Conservation (phyloP, 1,139 yeast genomes). For the Candida pseudoviswanathii region DNA sequence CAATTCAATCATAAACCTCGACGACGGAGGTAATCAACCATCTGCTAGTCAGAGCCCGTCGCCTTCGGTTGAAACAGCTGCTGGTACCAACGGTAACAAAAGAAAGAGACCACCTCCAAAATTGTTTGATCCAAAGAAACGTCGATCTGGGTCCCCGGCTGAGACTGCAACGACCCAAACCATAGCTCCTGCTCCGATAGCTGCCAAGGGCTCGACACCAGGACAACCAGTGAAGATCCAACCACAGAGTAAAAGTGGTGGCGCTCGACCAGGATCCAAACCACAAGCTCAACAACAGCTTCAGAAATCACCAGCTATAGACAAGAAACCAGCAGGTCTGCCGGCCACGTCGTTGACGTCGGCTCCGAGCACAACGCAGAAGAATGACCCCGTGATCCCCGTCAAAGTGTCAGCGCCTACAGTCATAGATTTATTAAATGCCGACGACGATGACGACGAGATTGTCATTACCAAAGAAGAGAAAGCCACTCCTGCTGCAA, state of each 20-base stretch:
- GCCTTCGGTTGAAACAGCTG: conserved; percentile 10
- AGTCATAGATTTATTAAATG: conserved; percentile 18
- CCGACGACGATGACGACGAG: conserved; percentile 13
- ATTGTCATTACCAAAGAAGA: conserved; percentile 12
- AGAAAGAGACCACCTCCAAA: conserved; percentile 15
- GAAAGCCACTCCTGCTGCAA: conserved; percentile 7
- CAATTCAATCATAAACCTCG: conserved; percentile 39
- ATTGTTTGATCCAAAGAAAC: conserved; percentile 9
- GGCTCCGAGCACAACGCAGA: conserved; percentile 15
- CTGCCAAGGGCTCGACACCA: conserved; percentile 1
- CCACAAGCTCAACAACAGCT: conserved; percentile 12
- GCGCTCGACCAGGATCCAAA: not conserved
- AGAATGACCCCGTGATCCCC: conserved; percentile 16
- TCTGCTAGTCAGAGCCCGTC: conserved; percentile 11
- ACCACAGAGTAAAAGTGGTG: not conserved
- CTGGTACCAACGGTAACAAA: conserved; percentile 6
- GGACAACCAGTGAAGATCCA: not conserved
- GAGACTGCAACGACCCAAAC: conserved; percentile 1
- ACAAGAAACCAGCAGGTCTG: conserved; percentile 15
- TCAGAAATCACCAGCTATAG: conserved; percentile 18
- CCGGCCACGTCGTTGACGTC: not conserved
- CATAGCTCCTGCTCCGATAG: not conserved
- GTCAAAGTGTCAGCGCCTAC: conserved; percentile 18
- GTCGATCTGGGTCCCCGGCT: conserved; percentile 10
- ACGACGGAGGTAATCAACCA: conserved; percentile 21